Conservation (phyloP, 2,329 filamentous ascomycete species). For the Endothia cerciana region DNA sequence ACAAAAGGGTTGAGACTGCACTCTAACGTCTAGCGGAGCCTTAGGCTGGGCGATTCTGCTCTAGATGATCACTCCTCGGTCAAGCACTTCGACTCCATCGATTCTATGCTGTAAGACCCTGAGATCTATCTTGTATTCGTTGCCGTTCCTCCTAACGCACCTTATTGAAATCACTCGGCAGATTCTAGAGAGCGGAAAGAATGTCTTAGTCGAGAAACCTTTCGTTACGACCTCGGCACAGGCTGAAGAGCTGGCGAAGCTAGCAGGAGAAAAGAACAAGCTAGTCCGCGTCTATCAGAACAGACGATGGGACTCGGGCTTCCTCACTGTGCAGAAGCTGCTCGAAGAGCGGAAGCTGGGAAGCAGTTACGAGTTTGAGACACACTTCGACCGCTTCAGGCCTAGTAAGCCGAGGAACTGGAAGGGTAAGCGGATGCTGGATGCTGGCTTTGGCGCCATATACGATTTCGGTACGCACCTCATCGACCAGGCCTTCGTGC, state of each 20-base stretch:
- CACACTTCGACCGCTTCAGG: slow-evolving; percentile 78
- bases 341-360: slow-evolving; percentile 64
- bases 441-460: slow-evolving; percentile 67
- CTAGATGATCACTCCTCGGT: slow-evolving; percentile 67
- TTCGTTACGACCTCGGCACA: slow-evolving; percentile 75
- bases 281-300: slow-evolving; percentile 75
- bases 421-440: slow-evolving; percentile 66
- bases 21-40: slow-evolving; percentile 75
- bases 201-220: slow-evolving; percentile 82
- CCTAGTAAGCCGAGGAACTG: slow-evolving; percentile 63
- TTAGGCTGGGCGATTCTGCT: slow-evolving; percentile 66
- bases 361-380: slow-evolving; percentile 76
- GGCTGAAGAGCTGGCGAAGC: slow-evolving; percentile 63
- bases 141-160: slow-evolving; percentile 72
- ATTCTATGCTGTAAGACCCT: slow-evolving; percentile 67
- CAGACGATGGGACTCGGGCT: slow-evolving; percentile 78
- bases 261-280: slow-evolving; percentile 55
- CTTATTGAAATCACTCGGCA: slow-evolving; percentile 68
- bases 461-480: slow-evolving; percentile 79
- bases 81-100: slow-evolving; percentile 66
- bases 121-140: slow-evolving; percentile 72
- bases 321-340: slow-evolving; percentile 69
- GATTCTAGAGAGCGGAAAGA: slow-evolving; percentile 71
- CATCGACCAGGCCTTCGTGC: slow-evolving; percentile 72
- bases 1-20: slow-evolving; percentile 69